Conservation (phyloP, 352 stramenopile species). For the Pythium vanterpoolii region DNA sequence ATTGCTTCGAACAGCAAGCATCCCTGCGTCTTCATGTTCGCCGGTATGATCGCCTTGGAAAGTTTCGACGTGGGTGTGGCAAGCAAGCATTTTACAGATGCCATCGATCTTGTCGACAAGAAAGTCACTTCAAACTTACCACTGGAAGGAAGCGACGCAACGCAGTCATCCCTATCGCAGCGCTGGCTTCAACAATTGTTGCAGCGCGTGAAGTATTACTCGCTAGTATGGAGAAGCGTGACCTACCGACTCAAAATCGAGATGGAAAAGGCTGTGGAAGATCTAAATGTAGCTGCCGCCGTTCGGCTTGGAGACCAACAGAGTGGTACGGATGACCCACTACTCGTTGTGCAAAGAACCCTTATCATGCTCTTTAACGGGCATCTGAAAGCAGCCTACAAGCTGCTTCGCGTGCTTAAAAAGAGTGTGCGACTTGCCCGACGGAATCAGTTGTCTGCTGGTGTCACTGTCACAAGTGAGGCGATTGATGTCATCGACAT, state of each 20-base stretch:
- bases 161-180: constrained; percentile 21
- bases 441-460: neutral
- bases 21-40: constrained; percentile 46
- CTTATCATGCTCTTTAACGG: constrained; percentile 57
- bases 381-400: constrained; percentile 46
- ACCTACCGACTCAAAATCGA: constrained; percentile 41
- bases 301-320: constrained; percentile 26
- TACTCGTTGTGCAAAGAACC: constrained; percentile 41
- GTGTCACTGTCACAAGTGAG: neutral
- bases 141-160: neutral
- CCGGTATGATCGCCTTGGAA: constrained; percentile 49
- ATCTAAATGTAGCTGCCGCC: constrained; percentile 43
- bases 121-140: neutral
- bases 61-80: constrained; percentile 36
- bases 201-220: constrained; percentile 46
- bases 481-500: constrained; percentile 36
- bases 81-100: constrained; percentile 40
- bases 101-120: constrained; percentile 30
- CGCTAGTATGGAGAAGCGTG: constrained; percentile 48
- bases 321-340: constrained; percentile 19
- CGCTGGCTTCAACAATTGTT: constrained; percentile 36
- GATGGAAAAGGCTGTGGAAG: constrained; percentile 47
- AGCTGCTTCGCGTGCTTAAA: constrained; percentile 39
- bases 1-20: constrained; percentile 23
- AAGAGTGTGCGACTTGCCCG: constrained; percentile 16